A percentile compares a stretch with the other conserved stretches of the same genome.
Evolutionary conservation across 805 yeast genomes (phyloP).

Genomic region (Wickerhamiella alocasiicola): DNA sequence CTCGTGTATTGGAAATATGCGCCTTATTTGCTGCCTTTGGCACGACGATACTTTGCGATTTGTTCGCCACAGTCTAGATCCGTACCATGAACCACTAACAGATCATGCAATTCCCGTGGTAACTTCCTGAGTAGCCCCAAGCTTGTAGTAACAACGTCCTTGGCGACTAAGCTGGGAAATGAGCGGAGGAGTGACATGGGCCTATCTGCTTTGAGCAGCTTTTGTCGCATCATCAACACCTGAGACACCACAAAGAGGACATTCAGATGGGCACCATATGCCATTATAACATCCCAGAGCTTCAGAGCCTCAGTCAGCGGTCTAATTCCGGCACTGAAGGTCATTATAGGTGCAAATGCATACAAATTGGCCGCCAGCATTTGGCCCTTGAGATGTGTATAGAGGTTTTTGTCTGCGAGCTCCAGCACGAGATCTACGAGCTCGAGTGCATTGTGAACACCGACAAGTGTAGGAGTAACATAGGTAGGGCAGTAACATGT

Average conservation of each 20-base stretch:
- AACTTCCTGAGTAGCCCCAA: conserved; percentile 67
- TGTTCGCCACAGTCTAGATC: conserved; percentile 27
- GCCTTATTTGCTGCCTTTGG: too few species aligned
- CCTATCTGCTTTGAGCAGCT: conserved; percentile 42
- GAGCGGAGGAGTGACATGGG: conserved; percentile 70
- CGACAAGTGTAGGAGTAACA: conserved; percentile 61
- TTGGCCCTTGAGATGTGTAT: conserved; percentile 44
- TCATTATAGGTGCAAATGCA: conserved; percentile 60
- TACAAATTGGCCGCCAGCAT: conserved; percentile 73
- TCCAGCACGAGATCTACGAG: conserved; percentile 63
- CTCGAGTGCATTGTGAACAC: conserved; percentile 64
- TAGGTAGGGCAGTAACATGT: conserved; percentile 62
- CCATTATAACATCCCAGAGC: conserved; percentile 83
- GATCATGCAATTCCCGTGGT: conserved; percentile 52
- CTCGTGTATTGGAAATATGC: too few species aligned
- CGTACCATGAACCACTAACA: conserved; percentile 50
- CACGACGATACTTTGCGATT: not conserved
- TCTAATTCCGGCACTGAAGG: conserved; percentile 81
- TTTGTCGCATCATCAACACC: conserved; percentile 52
- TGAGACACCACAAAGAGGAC: conserved; percentile 76
- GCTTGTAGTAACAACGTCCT: conserved; percentile 63
- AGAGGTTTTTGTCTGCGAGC: conserved; percentile 61
- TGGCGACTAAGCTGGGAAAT: conserved; percentile 59
- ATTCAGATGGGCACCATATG: conserved; percentile 84
- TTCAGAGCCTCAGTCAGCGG: conserved; percentile 62